Percentiles rank a stretch among this genome's conserved stretches.
Evolutionary conservation across 345 rosid genomes (phyloP).

Genomic region (Ceriops decandra): DNA sequence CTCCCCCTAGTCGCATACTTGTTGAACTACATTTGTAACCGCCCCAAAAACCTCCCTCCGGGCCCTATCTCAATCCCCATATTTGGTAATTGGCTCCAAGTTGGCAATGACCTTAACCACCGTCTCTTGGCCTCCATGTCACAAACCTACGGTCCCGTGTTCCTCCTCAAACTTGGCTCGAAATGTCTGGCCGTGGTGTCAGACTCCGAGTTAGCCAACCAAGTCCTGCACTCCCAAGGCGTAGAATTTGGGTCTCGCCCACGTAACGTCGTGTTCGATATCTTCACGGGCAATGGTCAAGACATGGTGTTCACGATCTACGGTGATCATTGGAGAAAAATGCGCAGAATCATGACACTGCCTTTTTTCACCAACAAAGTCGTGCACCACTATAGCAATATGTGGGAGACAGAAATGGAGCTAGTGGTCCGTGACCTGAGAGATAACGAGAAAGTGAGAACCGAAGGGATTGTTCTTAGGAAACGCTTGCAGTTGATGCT

Average conservation of each 20-base stretch:
- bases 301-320: constrained; percentile 72
- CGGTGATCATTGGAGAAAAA: constrained; percentile 63
- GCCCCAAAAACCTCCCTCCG: constrained; percentile 29
- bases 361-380: constrained; percentile 69
- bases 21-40: neutral
- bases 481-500: constrained; percentile 56
- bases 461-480: constrained; percentile 43
- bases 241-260: constrained; percentile 65
- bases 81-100: constrained; percentile 63
- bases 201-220: constrained; percentile 46
- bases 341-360: constrained; percentile 63
- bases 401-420: constrained; percentile 67
- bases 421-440: constrained; percentile 41
- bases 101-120: constrained; percentile 63
- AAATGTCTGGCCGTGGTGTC: constrained; percentile 47
- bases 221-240: constrained; percentile 58
- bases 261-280: constrained; percentile 54
- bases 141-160: constrained; percentile 38
- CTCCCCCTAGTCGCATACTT: neutral
- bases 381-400: constrained; percentile 38
- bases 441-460: constrained; percentile 21
- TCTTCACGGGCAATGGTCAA: constrained; percentile 60
- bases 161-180: constrained; percentile 50
- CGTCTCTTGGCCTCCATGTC: constrained; percentile 47
- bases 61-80: constrained; percentile 48